Conservation (phyloP, 2,329 filamentous ascomycete species). For the Pyrenochaeta sp. region DNA sequence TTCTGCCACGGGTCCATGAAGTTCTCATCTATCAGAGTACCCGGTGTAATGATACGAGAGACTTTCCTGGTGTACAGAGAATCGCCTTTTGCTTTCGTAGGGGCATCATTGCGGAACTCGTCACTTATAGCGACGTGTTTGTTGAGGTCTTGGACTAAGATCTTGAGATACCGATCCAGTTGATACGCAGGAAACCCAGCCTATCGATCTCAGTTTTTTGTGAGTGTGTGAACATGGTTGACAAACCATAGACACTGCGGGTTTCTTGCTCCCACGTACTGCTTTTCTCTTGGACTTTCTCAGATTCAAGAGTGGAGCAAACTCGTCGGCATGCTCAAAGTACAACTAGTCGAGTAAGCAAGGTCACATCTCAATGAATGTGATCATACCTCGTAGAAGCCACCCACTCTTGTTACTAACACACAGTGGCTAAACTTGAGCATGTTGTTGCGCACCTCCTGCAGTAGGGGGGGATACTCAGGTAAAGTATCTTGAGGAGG, state of each 20-base stretch:
- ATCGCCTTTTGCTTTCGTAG: conserved; percentile 77
- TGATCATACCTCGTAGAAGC: conserved; percentile 80
- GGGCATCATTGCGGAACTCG: conserved; percentile 79
- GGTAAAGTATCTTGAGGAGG: conserved; percentile 56
- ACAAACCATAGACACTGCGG: conserved; percentile 79
- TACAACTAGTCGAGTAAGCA: conserved; percentile 66
- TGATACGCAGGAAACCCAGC: conserved; percentile 94
- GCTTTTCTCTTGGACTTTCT: conserved; percentile 85
- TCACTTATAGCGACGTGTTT: conserved; percentile 94
- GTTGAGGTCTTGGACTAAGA: conserved; percentile 87
- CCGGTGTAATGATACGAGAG: conserved; percentile 87
- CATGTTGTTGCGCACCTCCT: conserved; percentile 90
- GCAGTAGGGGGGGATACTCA: conserved; percentile 84
- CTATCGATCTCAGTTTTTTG: conserved; percentile 52
- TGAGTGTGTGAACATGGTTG: background rate
- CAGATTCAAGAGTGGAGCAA: conserved; percentile 83
- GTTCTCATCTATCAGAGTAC: conserved; percentile 95
- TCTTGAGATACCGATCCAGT: conserved; percentile 89
- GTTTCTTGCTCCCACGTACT: conserved; percentile 59
- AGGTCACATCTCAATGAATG: conserved; percentile 2
- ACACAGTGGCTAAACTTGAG: conserved; percentile 89
- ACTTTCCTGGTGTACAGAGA: conserved; percentile 86
- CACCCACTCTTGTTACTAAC: conserved; percentile 86
- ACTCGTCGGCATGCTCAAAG: conserved; percentile 92
- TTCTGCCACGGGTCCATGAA: conserved; percentile 95